Evolutionary conservation across 371 early-diverging fungal species (phyloP).

Genomic region (Funneliformis caledonium): DNA sequence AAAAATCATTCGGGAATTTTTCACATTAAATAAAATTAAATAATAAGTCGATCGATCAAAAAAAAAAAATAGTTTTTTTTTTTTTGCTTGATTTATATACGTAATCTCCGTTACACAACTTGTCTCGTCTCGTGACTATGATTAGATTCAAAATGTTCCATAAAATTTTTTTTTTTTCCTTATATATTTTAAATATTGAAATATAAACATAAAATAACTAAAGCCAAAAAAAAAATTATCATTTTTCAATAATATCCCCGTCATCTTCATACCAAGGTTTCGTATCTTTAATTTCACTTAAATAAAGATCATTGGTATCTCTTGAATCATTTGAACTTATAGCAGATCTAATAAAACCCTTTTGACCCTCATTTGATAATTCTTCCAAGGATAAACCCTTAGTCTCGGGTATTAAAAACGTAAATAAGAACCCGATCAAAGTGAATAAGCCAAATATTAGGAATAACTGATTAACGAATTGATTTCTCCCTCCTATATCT

Average conservation of each 20-base stretch:
- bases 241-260: background rate
- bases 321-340: background rate
- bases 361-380: constrained; percentile 44
- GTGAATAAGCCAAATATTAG: constrained; percentile 74
- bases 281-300: background rate
- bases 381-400: constrained; percentile 63
- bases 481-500: constrained; percentile 58
- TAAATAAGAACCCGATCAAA: constrained; percentile 65
- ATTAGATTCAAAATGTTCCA: too few species aligned
- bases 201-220: too few species aligned
- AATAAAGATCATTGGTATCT: background rate
- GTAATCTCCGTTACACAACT: background rate
- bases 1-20: too few species aligned
- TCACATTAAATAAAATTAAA: too few species aligned
- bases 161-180: too few species aligned
- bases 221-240: too few species aligned
- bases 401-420: constrained; percentile 58
- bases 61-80: background rate
- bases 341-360: background rate
- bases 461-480: constrained; percentile 69
- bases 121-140: background rate
- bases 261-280: background rate
- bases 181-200: too few species aligned
- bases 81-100: background rate
- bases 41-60: too few species aligned